A percentile compares a stretch with the other conserved stretches of the same genome.
phyloP scores from a whole-genome alignment of 768 basidiomycete genomes.

The Galerina sulciceps region DNA sequence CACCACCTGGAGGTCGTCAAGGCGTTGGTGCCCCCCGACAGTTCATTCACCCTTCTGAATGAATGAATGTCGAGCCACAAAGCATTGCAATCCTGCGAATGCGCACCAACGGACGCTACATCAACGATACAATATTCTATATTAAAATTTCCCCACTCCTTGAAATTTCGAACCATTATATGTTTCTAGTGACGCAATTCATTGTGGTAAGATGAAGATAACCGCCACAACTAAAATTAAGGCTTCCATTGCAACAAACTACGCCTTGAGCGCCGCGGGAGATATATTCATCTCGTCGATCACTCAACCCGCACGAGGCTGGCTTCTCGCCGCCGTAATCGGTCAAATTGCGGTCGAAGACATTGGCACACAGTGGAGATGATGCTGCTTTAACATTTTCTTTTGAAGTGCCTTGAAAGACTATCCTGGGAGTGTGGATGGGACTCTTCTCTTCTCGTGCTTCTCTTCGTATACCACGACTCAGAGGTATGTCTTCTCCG shows the following conservation, averaged over 20 bases:
- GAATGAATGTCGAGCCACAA: too few relatives aligned
- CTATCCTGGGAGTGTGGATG: constrained; percentile 1
- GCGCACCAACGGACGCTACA: too few relatives aligned
- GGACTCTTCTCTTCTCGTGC: constrained; percentile 12
- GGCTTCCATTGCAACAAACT: constrained; percentile 7
- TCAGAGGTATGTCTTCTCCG: constrained; percentile 1
- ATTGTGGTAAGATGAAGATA: neutral
- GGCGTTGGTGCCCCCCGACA: neutral
- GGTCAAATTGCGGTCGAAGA: constrained; percentile 13
- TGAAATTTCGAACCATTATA: too few relatives aligned
- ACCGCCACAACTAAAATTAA: neutral
- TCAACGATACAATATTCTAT: too few relatives aligned
- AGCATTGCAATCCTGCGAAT: too few relatives aligned
- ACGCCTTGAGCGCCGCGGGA: neutral
- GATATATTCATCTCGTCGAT: constrained; percentile 1
- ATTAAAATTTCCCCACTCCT: too few relatives aligned
- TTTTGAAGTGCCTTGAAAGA: constrained; percentile 11
- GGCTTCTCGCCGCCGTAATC: constrained; percentile 2
- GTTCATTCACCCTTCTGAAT: too few relatives aligned
- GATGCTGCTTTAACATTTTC: constrained; percentile 21
- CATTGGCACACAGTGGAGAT: constrained; percentile 15
- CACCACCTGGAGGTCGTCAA: neutral
- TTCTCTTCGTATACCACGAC: constrained; percentile 6
- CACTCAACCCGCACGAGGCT: neutral
- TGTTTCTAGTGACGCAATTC: too few relatives aligned